Evolutionary conservation across 139 green algal species (phyloP), one percentile per base, ranked within the genome.

Genomic region (Closterium sp.): DNA sequence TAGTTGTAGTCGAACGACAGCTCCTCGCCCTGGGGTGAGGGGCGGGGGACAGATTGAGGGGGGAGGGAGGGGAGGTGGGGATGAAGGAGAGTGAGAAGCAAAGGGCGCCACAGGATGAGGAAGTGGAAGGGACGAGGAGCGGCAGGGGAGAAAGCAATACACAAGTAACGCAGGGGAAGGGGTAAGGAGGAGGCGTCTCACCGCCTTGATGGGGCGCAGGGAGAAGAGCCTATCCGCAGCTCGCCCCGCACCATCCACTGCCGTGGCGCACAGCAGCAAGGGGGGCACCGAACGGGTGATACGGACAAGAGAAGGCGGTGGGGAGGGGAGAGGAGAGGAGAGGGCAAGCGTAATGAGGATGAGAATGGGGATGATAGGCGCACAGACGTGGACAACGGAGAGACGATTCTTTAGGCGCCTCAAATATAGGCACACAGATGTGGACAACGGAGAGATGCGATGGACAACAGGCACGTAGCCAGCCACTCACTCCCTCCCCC

Each of bases 1-100:
- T 99, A 99, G 94, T 99, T 99, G 95, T 99, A 99, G 94, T 99
- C 97, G 91, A 99, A 99, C 1, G 98, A 99, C 16, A 99, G 95
- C 96, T 99, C 98, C 32, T 96, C 94, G 25, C 96, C 96, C 89
- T 92, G 89, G 9, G 30, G 33, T 8, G 8, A 10, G 64, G 35
- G 64, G 7, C 12, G 64, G 19, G 64, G 19, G 64, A 83, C 25
- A 85, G 76, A 85, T 4, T 28, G 76, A 85, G 76, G 28, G 76
- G 28, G 76, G 76, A 85, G 76, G 9, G 76, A 30, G 76, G 28
- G 76, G 28, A 31, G 9, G 76, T 4, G 76, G 28, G 76, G 28
- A 31, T 28, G 64, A 83, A 19, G 19, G 64, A 83, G 64, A 83
- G 64, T 28, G 64, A 83, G 64, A 83, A 83, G 64, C 64, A 19